Evolutionary conservation across 306 rosid species (phyloP).

Genomic region (Canavalia ensiformis): DNA sequence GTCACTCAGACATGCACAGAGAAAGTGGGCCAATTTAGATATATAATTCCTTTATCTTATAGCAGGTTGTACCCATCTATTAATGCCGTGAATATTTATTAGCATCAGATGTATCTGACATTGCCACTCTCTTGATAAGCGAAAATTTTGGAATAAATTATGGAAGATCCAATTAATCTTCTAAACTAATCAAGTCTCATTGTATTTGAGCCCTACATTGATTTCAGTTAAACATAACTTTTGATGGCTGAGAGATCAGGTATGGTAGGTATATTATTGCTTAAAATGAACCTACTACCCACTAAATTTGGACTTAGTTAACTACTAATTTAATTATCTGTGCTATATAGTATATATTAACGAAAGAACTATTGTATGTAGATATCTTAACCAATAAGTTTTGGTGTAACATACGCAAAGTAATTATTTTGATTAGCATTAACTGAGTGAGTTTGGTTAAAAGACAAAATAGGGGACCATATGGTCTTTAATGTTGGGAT

Average conservation of each 20-base stretch:
- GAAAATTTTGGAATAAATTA: neutral
- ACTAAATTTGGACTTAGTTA: conserved; percentile 37
- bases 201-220: conserved; percentile 11
- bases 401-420: conserved; percentile 7
- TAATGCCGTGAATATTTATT: conserved; percentile 38
- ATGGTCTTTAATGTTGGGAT: conserved; percentile 14
- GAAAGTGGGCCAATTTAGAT: conserved; percentile 46
- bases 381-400: conserved; percentile 44
- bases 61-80: conserved; percentile 36
- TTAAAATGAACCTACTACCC: conserved; percentile 38
- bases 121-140: conserved; percentile 1
- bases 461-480: conserved; percentile 41
- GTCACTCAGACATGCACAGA: neutral
- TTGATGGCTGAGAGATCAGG: conserved; percentile 18
- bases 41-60: conserved; percentile 18
- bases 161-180: neutral
- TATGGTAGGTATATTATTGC: conserved; percentile 33
- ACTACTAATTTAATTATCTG: neutral
- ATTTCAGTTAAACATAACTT: neutral
- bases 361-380: neutral
- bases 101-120: conserved; percentile 30
- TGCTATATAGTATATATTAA: neutral
- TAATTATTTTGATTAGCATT: conserved; percentile 8
- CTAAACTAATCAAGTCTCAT: neutral
- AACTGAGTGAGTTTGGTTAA: conserved; percentile 38